These are phyloP conservation scores for Bruguiera hainesii DNA, from an alignment of 441 rosid species.

Conservation along the genomic window DNA sequence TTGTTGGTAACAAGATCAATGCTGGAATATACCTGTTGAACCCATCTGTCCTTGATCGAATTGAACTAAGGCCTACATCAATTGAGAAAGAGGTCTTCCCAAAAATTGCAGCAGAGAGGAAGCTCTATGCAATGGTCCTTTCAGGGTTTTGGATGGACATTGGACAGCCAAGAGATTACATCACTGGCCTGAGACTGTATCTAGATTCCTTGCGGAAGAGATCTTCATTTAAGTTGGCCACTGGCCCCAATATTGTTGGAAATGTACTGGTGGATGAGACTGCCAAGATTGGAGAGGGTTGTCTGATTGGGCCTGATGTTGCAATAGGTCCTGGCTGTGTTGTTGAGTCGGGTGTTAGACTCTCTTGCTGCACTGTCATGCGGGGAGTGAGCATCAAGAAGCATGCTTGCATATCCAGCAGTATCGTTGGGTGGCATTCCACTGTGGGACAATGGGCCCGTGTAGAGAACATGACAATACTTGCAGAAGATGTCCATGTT, in stretches of 20 bases:
- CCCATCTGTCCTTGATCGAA: constrained; percentile 80
- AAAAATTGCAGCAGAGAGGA: constrained; percentile 66
- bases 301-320: constrained; percentile 91
- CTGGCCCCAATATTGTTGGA: constrained; percentile 63
- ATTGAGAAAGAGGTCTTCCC: constrained; percentile 97
- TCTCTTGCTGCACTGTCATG: constrained; percentile 92
- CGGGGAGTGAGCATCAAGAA: constrained; percentile 90
- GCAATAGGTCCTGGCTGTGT: constrained; percentile 92
- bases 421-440: constrained; percentile 96
- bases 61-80: constrained; percentile 87
- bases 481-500: constrained; percentile 91
- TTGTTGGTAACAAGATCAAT: constrained; percentile 94
- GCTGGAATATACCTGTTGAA: constrained; percentile 92
- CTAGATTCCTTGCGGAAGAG: constrained; percentile 77
- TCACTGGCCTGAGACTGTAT: constrained; percentile 85
- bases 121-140: constrained; percentile 87
- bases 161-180: constrained; percentile 96
- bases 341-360: constrained; percentile 89
- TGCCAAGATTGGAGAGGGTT: constrained; percentile 88
- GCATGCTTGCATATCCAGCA: constrained; percentile 85
- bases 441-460: constrained; percentile 95
- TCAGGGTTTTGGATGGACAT: constrained; percentile 99
- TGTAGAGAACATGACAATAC: constrained; percentile 89
- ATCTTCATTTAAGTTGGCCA: constrained; percentile 51
- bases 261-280: constrained; percentile 82